Evolutionary conservation across 176 grass and related monocot genomes (phyloP).

Genomic region (Puccinellia tenuiflora): DNA sequence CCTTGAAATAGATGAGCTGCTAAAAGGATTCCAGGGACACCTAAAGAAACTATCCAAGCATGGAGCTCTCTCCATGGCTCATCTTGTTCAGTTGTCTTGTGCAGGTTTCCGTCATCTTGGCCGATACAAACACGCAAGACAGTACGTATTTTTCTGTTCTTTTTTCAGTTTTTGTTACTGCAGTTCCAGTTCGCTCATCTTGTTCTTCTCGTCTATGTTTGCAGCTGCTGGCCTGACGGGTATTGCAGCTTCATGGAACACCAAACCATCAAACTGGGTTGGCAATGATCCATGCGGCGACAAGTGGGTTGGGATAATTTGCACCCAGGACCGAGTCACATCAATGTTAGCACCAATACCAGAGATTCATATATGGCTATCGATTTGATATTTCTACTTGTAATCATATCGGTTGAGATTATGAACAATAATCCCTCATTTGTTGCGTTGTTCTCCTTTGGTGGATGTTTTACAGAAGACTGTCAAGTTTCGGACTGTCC

Average conservation of each 20-base stretch:
- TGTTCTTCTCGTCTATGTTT: neutral
- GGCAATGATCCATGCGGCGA: conserved; percentile 59
- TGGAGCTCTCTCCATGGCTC: conserved; percentile 31
- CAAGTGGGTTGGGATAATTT: conserved; percentile 63
- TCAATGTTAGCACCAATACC: conserved; percentile 44
- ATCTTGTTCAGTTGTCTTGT: conserved; percentile 20
- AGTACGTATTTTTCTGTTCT: conserved; percentile 9
- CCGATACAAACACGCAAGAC: conserved; percentile 24
- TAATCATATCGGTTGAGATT: neutral
- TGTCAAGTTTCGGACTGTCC: conserved; percentile 54
- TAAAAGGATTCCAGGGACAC: conserved; percentile 17
- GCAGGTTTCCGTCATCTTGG: conserved; percentile 10
- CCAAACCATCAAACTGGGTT: conserved; percentile 60
- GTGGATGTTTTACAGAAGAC: conserved; percentile 38
- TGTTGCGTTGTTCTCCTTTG: neutral
- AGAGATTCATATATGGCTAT: conserved; percentile 3
- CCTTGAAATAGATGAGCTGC: conserved; percentile 20
- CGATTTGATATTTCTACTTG: neutral
- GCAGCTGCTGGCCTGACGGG: conserved; percentile 43
- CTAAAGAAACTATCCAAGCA: conserved; percentile 20
- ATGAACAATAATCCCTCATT: neutral
- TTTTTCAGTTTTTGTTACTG: neutral
- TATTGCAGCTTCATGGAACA: conserved; percentile 40
- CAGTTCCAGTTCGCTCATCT: neutral
- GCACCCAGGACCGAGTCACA: conserved; percentile 26